Evolutionary conservation across 495 filamentous ascomycete genomes (phyloP), one percentile per base, ranked within the genome.

Genomic region (Paragyromitra xinjiangensis): DNA sequence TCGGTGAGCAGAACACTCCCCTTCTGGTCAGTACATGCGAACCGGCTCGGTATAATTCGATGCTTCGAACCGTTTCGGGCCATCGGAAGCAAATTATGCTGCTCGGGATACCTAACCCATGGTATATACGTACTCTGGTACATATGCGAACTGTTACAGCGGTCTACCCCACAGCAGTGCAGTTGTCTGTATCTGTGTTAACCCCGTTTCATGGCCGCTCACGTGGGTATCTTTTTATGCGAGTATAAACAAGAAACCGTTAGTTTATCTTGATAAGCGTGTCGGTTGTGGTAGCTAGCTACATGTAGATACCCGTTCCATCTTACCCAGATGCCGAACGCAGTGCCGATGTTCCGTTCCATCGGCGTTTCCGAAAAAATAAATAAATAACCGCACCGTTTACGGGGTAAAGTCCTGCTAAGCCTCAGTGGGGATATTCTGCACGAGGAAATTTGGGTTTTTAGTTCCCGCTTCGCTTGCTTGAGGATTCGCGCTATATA

Each of bases 211-310:
- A 65, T 65, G n/a, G 48, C 59, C 34, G 34, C 61, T 72, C 69
- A 72, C 61, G 69, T 72, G 69, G 59, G 48, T 45, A 42, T 71
- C 51, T 37, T 62, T 55, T 22, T 56, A 56, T 51, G 51, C 40
- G 34, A 26, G 29, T 50, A 44, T 65, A 24, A 56, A 53, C 59
- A 64, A 55, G 44, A 61, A 45, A 63, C 58, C 48, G 45, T 55
- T 73, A 66, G 64, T 66, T 66, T 48, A 44, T 65, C 37, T 12
- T 58, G 70, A 73, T 73, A 73, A 73, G 70, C 70, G 22, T 63
- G 42, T 53, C 26, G 44, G 6, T 4, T 45, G 39, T 64, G 19
- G 53, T 73, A 65, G 40, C 70, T 73, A 73, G 34, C 61, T 58
- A 58, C 48, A 65, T 73, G 19, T 40, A 58, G 70, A 64, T 53